phyloP scores from a whole-genome alignment of 2,329 filamentous ascomycete genomes.

The Cryphonectria parasitica region DNA sequence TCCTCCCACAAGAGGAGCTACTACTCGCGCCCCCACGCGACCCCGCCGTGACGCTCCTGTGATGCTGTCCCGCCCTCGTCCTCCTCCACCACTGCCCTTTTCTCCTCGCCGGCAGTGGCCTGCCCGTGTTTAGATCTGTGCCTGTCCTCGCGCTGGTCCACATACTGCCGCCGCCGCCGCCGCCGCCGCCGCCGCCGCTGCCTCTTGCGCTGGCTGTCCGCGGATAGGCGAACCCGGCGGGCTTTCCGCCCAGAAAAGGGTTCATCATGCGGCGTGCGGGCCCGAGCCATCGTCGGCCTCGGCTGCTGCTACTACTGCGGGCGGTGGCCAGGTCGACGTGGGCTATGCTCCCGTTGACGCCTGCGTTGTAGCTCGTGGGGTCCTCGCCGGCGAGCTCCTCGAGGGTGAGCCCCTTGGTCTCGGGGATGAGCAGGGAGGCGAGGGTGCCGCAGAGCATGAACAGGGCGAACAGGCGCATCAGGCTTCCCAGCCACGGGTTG shows the following conservation, averaged over 20 bases:
- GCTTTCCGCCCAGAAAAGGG: conserved; percentile 53
- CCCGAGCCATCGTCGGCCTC: conserved; percentile 19
- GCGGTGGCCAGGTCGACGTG: conserved; percentile 35
- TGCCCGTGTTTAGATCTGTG: conserved; percentile 29
- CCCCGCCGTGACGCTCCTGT: conserved; percentile 20
- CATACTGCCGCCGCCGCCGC: conserved; percentile 20
- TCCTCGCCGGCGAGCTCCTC: conserved; percentile 72
- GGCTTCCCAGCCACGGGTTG: conserved; percentile 66
- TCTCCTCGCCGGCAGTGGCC: conserved; percentile 22
- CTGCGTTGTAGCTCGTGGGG: conserved; percentile 60
- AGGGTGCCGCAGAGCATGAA: conserved; percentile 78
- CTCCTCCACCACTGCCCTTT: conserved; percentile 27
- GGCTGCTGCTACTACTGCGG: conserved; percentile 15
- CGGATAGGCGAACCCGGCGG: conserved; percentile 55
- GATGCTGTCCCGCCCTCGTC: conserved; percentile 30
- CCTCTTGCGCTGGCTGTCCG: conserved; percentile 35
- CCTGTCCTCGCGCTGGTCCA: conserved; percentile 37
- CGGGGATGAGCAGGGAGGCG: conserved; percentile 73
- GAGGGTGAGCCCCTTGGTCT: conserved; percentile 75
- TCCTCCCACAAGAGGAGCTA: conserved; percentile 24
- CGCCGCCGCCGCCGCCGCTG: too few species aligned
- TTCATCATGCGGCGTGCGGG: conserved; percentile 42
- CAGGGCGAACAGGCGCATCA: conserved; percentile 77
- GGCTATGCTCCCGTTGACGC: conserved; percentile 54
- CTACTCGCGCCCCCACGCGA: conserved; percentile 14